Percentiles rank a stretch among this genome's conserved stretches.
Evolutionary conservation across 225 moss, liverwort and hornwort genomes (phyloP).

Genomic region (Physcomitrium patens): DNA sequence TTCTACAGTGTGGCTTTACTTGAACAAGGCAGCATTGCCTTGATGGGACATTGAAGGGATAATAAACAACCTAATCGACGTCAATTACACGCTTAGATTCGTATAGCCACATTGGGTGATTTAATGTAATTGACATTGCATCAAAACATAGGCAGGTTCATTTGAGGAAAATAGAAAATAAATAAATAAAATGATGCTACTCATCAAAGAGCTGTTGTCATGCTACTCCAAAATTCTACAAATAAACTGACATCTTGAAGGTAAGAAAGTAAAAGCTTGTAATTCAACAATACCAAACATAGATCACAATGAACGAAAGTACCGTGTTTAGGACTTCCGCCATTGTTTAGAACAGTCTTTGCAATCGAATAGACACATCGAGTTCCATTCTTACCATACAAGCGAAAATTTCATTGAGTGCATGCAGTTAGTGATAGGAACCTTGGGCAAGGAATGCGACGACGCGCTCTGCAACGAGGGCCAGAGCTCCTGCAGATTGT

Average conservation of each 20-base stretch:
- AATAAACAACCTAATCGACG: background rate
- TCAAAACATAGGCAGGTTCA: background rate
- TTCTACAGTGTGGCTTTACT: background rate
- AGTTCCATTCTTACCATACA: background rate
- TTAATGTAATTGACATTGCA: background rate
- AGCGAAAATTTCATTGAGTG: background rate
- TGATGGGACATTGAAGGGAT: background rate
- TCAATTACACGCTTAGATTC: background rate
- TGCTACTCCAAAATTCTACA: background rate
- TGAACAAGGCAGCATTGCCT: background rate
- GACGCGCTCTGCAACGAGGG: constrained; percentile 82
- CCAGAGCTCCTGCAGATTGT: constrained; percentile 80
- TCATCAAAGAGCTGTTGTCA: background rate
- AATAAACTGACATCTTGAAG: constrained; percentile 10
- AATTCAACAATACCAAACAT: background rate
- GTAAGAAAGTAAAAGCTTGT: background rate
- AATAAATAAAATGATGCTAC: background rate
- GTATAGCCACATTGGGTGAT: background rate
- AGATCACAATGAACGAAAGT: background rate
- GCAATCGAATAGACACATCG: background rate
- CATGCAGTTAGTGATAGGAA: constrained; percentile 19
- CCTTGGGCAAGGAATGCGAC: constrained; percentile 88
- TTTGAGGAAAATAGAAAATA: background rate
- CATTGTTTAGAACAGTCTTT: constrained; percentile 4
- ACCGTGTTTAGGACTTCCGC: background rate